Evolutionary conservation across 192 early-diverging fungal species (phyloP), one percentile per base, ranked within the genome.

Genomic region (Gorgonomyces haynaldii): DNA sequence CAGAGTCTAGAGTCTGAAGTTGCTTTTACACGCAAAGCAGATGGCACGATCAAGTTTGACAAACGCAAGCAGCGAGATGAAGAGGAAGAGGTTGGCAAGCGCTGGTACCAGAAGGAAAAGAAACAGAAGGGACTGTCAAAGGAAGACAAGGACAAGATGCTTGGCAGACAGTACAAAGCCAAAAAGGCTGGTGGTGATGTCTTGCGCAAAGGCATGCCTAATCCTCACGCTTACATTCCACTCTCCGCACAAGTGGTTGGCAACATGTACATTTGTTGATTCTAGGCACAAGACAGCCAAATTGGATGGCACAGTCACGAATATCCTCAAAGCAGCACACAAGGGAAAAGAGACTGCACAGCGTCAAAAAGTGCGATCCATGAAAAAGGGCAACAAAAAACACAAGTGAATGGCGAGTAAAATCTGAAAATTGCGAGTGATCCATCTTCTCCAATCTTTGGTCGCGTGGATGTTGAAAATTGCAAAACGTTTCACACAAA

Each of bases 141-240:
- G 21, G 16, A 53, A 25, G 40, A 48, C 17, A 41, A 42, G 9
- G 46, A 46, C 10, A 45, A 46, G 13, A 66, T 67, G 53, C 53
- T 91, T 25, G 83, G 85, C 17, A 62, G 77, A 54, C 86, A 95
- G 54, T 96, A 82, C 75, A 78, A 76, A 56, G 72, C 89, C 39
- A 70, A 74, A 77, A 78, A 79, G 58, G 92, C 91, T 8, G 67
- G 78, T 37, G 92, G 93, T 51, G 95, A 98, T 76, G 78, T 98
- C 46, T 87, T 88, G 60, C 79, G 78, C 59, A 81, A 82, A 37
- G 87, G 84, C 34, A 81, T 78, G 54, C 68, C 86, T 3, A 91
- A 96, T 67, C 95, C 95, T 24, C 92, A 78, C 56, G 88, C 90
- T n/a, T 98, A 96, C 57, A 79, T 98, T 34, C 93, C 95, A 48